Evolutionary conservation across 371 early-diverging fungal genomes (phyloP).

Genomic region (Mortierella sp.): DNA sequence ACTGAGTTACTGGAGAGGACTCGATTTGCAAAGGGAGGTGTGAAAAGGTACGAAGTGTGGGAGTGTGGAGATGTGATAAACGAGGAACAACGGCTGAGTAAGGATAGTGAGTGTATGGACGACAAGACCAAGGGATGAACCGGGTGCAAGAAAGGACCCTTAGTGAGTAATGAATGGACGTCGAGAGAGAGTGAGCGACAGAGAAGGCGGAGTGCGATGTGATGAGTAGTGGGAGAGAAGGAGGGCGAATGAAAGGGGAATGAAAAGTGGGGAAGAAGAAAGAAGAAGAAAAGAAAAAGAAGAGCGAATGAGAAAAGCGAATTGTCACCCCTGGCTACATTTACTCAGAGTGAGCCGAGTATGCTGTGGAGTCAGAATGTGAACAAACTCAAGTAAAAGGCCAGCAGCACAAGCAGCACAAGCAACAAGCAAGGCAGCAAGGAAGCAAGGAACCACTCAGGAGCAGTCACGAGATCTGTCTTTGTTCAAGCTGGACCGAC

Average conservation of each 20-base stretch:
- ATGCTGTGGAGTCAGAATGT: neutral
- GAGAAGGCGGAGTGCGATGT: neutral
- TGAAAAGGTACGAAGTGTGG: neutral
- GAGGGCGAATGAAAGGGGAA: too few species aligned
- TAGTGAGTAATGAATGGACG: slow-evolving; percentile 1
- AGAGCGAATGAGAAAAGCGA: neutral
- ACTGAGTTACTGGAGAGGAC: neutral
- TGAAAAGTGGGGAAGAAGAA: neutral
- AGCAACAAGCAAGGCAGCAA: neutral
- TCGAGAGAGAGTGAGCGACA: neutral
- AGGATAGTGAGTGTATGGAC: neutral
- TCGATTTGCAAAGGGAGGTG: neutral
- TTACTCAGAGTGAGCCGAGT: neutral
- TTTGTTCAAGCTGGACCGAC: too few species aligned
- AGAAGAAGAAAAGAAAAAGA: neutral
- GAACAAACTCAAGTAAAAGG: too few species aligned
- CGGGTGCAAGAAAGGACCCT: neutral
- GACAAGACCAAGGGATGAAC: neutral
- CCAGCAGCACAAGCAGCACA: too few species aligned
- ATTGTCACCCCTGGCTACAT: neutral
- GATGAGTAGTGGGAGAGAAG: neutral
- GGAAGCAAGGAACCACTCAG: neutral
- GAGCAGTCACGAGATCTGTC: neutral
- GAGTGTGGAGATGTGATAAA: neutral
- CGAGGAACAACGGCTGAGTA: neutral